These are phyloP conservation scores for Porodaedalea pini DNA, from an alignment of 1,284 basidiomycete genomes.

Conservation along the genomic window DNA sequence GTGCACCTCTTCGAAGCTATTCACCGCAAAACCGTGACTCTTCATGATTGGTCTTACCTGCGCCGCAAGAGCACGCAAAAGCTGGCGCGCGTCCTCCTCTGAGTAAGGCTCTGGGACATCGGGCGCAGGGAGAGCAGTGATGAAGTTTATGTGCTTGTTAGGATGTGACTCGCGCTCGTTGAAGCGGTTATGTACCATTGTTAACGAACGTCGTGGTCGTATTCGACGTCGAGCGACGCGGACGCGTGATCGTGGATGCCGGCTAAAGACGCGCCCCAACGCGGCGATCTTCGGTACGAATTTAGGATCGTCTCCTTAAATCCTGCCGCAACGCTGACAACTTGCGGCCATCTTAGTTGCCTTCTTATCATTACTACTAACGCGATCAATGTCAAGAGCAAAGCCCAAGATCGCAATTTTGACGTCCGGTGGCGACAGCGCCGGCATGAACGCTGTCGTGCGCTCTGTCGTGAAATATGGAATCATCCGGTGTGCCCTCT, in stretches of 20 bases:
- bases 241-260: slow-evolving; percentile 9
- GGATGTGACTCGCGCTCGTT: slow-evolving; percentile 70
- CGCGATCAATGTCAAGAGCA: slow-evolving; percentile 4
- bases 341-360: not conserved
- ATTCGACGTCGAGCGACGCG: not conserved
- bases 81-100: slow-evolving; percentile 57
- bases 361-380: slow-evolving; percentile 1
- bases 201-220: not conserved
- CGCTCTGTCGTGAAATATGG: slow-evolving; percentile 87
- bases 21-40: slow-evolving; percentile 65
- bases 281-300: not conserved
- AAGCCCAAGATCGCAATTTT: slow-evolving; percentile 86
- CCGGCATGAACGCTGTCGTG: slow-evolving; percentile 95
- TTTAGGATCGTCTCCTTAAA: too few species aligned
- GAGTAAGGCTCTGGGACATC: slow-evolving; percentile 34
- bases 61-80: slow-evolving; percentile 71
- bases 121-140: slow-evolving; percentile 49
- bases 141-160: slow-evolving; percentile 74
- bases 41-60: slow-evolving; percentile 82
- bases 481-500: slow-evolving; percentile 69
- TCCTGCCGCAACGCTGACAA: not conserved
- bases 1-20: slow-evolving; percentile 74
- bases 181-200: slow-evolving; percentile 68
- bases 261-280: not conserved
- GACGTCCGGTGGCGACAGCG: slow-evolving; percentile 95